Evolutionary conservation across 116 monocot species (phyloP).

Genomic region (Papilionanthe hybrid): DNA sequence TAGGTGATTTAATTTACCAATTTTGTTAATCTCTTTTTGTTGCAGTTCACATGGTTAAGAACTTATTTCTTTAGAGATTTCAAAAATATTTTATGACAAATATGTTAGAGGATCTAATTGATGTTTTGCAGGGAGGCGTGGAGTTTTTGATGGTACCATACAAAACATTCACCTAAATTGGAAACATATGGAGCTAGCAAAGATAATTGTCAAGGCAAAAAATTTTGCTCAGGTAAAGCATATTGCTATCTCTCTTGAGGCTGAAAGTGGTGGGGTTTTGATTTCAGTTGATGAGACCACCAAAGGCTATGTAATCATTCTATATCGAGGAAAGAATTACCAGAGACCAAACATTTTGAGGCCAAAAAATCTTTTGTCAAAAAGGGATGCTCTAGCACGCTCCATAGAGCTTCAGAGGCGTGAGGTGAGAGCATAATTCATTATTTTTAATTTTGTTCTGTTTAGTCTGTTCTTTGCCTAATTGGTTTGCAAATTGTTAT

Average conservation of each 20-base stretch:
- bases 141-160: conserved; percentile 87
- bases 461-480: background rate
- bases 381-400: conserved; percentile 78
- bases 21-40: background rate
- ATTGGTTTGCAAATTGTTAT: background rate
- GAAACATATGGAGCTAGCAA: conserved; percentile 84
- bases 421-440: conserved; percentile 49
- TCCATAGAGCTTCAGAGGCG: conserved; percentile 97
- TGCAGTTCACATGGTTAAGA: background rate
- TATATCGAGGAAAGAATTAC: conserved; percentile 97
- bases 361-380: conserved; percentile 75
- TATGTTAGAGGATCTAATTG: background rate
- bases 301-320: conserved; percentile 84
- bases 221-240: conserved; percentile 88
- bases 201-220: conserved; percentile 83
- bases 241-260: conserved; percentile 85
- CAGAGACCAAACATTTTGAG: conserved; percentile 48
- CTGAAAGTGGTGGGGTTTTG: conserved; percentile 92
- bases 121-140: conserved; percentile 59
- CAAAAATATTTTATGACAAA: too few species aligned
- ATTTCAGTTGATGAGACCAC: conserved; percentile 96
- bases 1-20: conserved; percentile 34
- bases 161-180: conserved; percentile 92
- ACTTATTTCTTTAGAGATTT: background rate
- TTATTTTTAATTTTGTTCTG: background rate